phyloP scores from a whole-genome alignment of 108 stramenopile species.

The Nannochloropsis gaditana region DNA sequence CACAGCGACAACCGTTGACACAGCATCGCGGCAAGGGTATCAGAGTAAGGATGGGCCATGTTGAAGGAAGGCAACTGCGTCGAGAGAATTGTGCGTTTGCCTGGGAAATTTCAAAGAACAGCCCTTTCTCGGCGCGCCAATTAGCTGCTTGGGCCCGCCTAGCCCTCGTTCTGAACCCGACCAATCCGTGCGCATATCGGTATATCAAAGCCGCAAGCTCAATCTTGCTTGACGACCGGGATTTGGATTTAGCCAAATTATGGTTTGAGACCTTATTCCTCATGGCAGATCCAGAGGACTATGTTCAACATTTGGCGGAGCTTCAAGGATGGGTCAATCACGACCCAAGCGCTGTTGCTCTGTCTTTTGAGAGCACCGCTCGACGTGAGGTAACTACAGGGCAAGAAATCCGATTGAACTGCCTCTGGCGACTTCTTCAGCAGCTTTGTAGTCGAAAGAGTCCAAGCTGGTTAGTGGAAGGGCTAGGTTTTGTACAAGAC shows the following conservation, averaged over 20 bases:
- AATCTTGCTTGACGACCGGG: neutral
- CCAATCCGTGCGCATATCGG: neutral
- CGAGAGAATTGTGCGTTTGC: neutral
- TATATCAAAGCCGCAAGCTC: neutral
- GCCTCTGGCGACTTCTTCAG: neutral
- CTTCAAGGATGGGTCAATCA: neutral
- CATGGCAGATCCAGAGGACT: neutral
- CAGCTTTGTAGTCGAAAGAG: neutral
- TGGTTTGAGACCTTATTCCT: constrained; percentile 7
- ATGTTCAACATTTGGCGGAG: neutral
- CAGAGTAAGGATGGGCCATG: neutral
- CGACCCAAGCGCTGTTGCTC: neutral
- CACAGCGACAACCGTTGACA: neutral
- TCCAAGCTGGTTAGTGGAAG: neutral
- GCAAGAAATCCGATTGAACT: neutral
- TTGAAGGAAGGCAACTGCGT: neutral
- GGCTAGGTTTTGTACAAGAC: neutral
- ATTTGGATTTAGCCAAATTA: neutral
- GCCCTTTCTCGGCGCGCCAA: neutral
- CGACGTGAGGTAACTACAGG: neutral
- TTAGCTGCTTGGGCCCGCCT: neutral
- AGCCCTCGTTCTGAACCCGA: neutral
- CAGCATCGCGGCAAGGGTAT: neutral
- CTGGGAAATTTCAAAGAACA: neutral
- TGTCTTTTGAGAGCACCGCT: neutral